Evolutionary conservation across 768 basidiomycete genomes (phyloP).

Genomic region (Leccinum fibrillosum): DNA sequence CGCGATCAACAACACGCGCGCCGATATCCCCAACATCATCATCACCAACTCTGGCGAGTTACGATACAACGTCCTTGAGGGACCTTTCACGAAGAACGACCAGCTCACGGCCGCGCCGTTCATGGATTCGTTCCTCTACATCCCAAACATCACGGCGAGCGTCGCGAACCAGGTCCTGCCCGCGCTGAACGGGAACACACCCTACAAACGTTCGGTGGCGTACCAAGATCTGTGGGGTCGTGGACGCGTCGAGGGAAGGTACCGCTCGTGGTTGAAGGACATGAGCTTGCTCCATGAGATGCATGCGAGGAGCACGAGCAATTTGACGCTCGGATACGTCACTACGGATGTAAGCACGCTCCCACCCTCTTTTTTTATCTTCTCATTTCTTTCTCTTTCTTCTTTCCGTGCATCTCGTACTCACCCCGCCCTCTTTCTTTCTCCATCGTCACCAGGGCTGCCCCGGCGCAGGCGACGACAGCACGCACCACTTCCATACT

Average conservation of each 20-base stretch:
- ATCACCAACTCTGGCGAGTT: slow-evolving; percentile 62
- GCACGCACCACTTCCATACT: slow-evolving; percentile 61
- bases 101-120: slow-evolving; percentile 76
- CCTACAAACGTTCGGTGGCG: too few species aligned
- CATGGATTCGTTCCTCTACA: slow-evolving; percentile 57
- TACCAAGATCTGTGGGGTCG: neutral
- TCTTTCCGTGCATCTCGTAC: neutral
- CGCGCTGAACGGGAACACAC: slow-evolving; percentile 44
- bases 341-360: neutral
- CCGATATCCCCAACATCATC: slow-evolving; percentile 57
- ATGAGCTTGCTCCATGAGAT: neutral
- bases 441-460: slow-evolving; percentile 44
- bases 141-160: slow-evolving; percentile 49
- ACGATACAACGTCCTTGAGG: slow-evolving; percentile 65
- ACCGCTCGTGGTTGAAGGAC: neutral
- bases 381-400: neutral
- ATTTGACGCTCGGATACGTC: slow-evolving; percentile 16
- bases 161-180: slow-evolving; percentile 54
- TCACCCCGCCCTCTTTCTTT: neutral
- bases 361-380: neutral
- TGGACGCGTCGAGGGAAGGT: neutral
- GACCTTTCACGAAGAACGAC: slow-evolving; percentile 77
- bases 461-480: slow-evolving; percentile 75
- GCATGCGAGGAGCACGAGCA: slow-evolving; percentile 36
- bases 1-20: slow-evolving; percentile 60